These are phyloP conservation scores for Beauveria varroae DNA, from an alignment of 2,329 filamentous ascomycete genomes.

Conservation along the genomic window DNA sequence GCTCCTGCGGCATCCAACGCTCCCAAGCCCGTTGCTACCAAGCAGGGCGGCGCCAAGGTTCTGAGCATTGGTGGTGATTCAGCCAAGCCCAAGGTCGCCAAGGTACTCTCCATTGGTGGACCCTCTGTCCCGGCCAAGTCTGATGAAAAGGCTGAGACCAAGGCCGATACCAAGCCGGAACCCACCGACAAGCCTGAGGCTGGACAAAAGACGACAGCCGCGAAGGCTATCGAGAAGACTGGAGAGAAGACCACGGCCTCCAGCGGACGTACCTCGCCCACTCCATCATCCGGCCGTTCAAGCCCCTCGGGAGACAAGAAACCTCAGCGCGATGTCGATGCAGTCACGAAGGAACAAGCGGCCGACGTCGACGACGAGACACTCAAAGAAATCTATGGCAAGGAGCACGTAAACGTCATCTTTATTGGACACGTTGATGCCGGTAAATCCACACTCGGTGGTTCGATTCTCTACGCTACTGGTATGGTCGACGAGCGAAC, in stretches of 20 bases:
- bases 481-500: constrained; percentile 99
- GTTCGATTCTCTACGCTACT: constrained; percentile 84
- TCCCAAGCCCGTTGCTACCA: constrained; percentile 57
- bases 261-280: constrained; percentile 68
- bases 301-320: constrained; percentile 62
- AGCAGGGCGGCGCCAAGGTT: constrained; percentile 59
- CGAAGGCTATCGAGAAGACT: constrained; percentile 88
- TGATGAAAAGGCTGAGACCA: constrained; percentile 33
- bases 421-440: constrained; percentile 98
- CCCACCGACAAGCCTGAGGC: constrained; percentile 51
- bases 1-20: constrained; percentile 34
- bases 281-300: constrained; percentile 74
- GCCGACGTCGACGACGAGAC: constrained; percentile 66
- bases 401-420: constrained; percentile 88
- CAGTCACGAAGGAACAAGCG: constrained; percentile 74
- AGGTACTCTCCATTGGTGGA: constrained; percentile 37
- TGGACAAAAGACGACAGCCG: constrained; percentile 75
- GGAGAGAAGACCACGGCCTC: constrained; percentile 52
- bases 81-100: constrained; percentile 42
- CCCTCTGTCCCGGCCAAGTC: constrained; percentile 30
- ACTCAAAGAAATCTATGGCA: constrained; percentile 91
- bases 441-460: constrained; percentile 93
- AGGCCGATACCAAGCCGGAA: constrained; percentile 44
- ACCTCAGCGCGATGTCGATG: constrained; percentile 61
- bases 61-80: constrained; percentile 61